Conservation (phyloP, 306 rosid genomes). For the Coriaria nepalensis region DNA sequence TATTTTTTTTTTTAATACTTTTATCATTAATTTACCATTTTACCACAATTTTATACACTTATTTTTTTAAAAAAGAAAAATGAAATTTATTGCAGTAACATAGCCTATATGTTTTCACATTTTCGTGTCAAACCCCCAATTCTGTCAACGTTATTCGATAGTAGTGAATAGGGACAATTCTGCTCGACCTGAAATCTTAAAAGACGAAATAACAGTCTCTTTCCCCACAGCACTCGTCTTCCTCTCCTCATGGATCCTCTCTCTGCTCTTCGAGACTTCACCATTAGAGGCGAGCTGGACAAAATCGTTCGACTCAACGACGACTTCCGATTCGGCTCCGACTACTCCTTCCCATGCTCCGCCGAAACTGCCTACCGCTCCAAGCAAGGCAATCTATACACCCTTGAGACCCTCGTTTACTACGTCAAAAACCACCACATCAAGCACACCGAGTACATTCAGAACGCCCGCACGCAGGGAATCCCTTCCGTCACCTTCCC, state of each 20-base stretch:
- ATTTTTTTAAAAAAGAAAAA: too few relatives aligned
- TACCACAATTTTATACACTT: too few relatives aligned
- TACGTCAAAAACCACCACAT: conserved; percentile 62
- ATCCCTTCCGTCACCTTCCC: conserved; percentile 74
- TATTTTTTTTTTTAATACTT: too few relatives aligned
- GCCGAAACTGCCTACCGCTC: conserved; percentile 76
- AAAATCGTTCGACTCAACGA: conserved; percentile 40
- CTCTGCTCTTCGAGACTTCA: conserved; percentile 79
- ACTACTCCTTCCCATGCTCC: conserved; percentile 58
- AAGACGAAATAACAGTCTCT: neutral
- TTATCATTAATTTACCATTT: too few relatives aligned
- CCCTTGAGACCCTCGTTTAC: conserved; percentile 86
- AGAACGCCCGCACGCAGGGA: conserved; percentile 59
- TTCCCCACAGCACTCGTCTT: neutral
- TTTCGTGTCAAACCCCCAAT: too few relatives aligned
- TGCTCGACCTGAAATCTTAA: too few relatives aligned
- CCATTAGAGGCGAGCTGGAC: conserved; percentile 78
- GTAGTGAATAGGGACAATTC: too few relatives aligned
- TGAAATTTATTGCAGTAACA: too few relatives aligned
- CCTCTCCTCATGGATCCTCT: conserved; percentile 63
- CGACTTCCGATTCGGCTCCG: conserved; percentile 77
- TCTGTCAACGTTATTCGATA: too few relatives aligned
- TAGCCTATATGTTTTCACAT: too few relatives aligned
- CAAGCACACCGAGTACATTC: conserved; percentile 83
- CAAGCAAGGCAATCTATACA: conserved; percentile 80